Base-by-base conservation (phyloP, 345 rosid genomes). In the Eucalyptus fibrosa region DNA sequence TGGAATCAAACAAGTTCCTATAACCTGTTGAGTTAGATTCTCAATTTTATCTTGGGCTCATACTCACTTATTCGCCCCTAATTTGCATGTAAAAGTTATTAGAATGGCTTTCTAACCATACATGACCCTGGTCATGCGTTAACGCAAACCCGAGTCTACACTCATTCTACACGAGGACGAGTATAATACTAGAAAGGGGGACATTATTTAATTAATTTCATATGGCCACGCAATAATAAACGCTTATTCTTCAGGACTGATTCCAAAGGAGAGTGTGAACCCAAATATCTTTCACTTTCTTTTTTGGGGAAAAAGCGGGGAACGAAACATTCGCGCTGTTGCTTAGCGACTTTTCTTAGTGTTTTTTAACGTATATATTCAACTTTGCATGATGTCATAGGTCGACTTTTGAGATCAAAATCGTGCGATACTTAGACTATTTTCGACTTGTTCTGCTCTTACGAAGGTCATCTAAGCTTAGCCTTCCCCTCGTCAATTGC, bases 21-120 rank as follows among this genome's bases (percentile, higher is more conserved):
- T 53, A 53, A 53, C 11, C 2, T 3, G 9, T 53, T 53, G 0
- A 53, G 11, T 53, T 1, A 2, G 5, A 2, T 4, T 53, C 59
- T 19, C 1, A 0, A 8, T 53, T 53, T 53, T 19, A 53, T 53
- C 59, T 8, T 53, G 26, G 56, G 24, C 56, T 19, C 24, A 53
- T 53, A 53, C 56, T 53, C 2, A 53, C 10, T 53, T 53, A 24
- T 24, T 56, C 30, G 0, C 62, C 30, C 6, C 3, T 23, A 56
- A 56, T 56, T 11, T 56, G 30, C 62, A 24, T 56, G 62, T 0
- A 24, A 56, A 56, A 56, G 30, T 24, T 24, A 56, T 56, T 56
- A 19, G 62, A 56, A 56, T 56, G 62, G 62, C 62, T 56, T 56
- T 56, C 13, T 7, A 14, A 56, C 62, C 30, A 10, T 23, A 56